Evolutionary conservation across 257 asterid genomes (phyloP), one percentile per base, ranked within the genome.

Genomic region (Fraxinus cuspidata): DNA sequence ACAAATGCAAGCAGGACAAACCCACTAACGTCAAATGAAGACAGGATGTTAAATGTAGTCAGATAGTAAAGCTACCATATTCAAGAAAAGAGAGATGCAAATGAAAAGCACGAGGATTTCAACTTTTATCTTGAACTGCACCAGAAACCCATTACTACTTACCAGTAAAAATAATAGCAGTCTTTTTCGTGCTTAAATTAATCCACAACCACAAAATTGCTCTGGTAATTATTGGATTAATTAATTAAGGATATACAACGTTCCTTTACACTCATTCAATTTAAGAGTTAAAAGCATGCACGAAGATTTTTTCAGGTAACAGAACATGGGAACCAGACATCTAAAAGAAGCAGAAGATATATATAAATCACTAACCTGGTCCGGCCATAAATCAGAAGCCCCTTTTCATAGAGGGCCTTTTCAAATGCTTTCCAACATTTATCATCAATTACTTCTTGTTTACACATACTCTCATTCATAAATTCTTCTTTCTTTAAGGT

Each of bases 341-440:
- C 19, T 75, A 56, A 70, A 47, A 38, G 15, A 49, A 75, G 76
- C 53, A 80, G 47, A 86, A 32, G 71, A 29, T 38, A 66, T 77
- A 74, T 56, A 77, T 71, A 42, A 40, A 60, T 76, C 11, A 75
- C 88, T 80, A 73, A 96, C 99, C 99, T 93, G 96, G 87, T 92
- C 77, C 83, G 85, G 56, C 97, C 99, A 88, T 93, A 96, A 53
- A 96, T 92, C 87, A 85, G 93, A 37, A 92, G 63, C 49, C 99
- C 99, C 89, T 93, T 92, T 73, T 93, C 98, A 86, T 86, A 96
- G 38, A 96, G 90, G 72, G 95, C 89, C 85, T 88, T 92, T 75
- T 96, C 99, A 86, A 93, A 81, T 35, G 97, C 92, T 82, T 84
- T 96, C 99, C 99, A 96, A 77, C 81, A 76, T 81, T 75, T 83